Base-by-base conservation (phyloP, 1,284 basidiomycete species). In the Ceratobasidium sp. region DNA sequence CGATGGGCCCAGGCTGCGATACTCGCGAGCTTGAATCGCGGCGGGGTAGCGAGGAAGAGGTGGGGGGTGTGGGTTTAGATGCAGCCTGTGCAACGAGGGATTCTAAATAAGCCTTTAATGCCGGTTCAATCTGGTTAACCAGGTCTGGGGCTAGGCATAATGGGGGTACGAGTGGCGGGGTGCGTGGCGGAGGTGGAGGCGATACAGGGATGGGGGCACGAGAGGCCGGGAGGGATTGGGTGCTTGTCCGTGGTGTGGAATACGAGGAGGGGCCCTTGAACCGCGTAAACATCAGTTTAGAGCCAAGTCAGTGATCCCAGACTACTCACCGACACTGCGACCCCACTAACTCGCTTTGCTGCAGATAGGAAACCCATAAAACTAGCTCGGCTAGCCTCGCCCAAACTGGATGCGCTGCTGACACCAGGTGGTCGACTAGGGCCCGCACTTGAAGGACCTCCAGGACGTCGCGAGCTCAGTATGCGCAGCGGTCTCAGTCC, bases 141-240 rank as follows among this genome's bases (percentile, higher is more conserved):
- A 54, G 34, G 22, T 59, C 53, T 27, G 66, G 66, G 11, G 53
- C 51, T n/a, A 69, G 24, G 16, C 51, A 16, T 7, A 51, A 39
- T n/a, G 19, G 27, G 24, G 66, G 66, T 31, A 69, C 53, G 27
- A 69, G 66, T 24, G 66, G 66, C 16, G 66, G 66, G 2, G 66
- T 69, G 9, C 66, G 66, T 11, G 66, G 66, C 1, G 66, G 66
- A 27, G 66, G 66, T 58, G 58, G 66, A n/a, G 66, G 66, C 3
- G 66, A 69, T 27, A 69, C 53, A 46, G 66, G 66, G 19, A 69
- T 69, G 3, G 66, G 66, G 11, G 54, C 31, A 29, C 46, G 66
- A n/a, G 66, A 56, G 7, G 46, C 39, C 5, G 66, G 16, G 11
- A 48, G 37, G 4, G 51, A 29, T 19, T 43, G 66, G 16, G 9